Evolutionary conservation across 345 rosid genomes (phyloP).

Genomic region (Anastatica hierochuntica): DNA sequence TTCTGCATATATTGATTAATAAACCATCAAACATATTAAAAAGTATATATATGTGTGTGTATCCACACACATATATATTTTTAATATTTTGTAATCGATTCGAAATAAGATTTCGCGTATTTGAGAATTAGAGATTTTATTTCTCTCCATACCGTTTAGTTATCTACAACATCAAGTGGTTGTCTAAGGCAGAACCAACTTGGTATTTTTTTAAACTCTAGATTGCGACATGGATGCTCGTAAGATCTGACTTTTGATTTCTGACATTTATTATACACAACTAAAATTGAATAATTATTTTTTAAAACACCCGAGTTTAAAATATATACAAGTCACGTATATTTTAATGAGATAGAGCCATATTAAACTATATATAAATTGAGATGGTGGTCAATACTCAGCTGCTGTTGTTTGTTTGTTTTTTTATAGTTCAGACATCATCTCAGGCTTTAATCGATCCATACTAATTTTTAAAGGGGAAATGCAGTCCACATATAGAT

Average conservation of each 20-base stretch:
- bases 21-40: too few relatives aligned
- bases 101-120: too few relatives aligned
- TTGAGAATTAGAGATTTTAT: neutral
- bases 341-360: neutral
- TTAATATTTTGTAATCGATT: neutral
- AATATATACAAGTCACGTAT: neutral
- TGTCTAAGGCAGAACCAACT: constrained; percentile 9
- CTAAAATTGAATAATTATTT: neutral
- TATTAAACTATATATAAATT: neutral
- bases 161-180: constrained; percentile 19
- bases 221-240: constrained; percentile 18
- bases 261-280: neutral
- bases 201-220: neutral
- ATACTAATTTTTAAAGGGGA: too few relatives aligned
- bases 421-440: too few relatives aligned
- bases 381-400: constrained; percentile 1
- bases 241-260: constrained; percentile 14
- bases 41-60: neutral
- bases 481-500: too few relatives aligned
- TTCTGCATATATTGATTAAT: too few relatives aligned
- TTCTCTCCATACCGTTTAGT: neutral
- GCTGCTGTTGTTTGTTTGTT: neutral
- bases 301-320: neutral
- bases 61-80: too few relatives aligned
- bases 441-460: too few relatives aligned